These are phyloP conservation scores for Beta lomatogona DNA, from an alignment of 179 eudicot species.

Conservation along the genomic window DNA sequence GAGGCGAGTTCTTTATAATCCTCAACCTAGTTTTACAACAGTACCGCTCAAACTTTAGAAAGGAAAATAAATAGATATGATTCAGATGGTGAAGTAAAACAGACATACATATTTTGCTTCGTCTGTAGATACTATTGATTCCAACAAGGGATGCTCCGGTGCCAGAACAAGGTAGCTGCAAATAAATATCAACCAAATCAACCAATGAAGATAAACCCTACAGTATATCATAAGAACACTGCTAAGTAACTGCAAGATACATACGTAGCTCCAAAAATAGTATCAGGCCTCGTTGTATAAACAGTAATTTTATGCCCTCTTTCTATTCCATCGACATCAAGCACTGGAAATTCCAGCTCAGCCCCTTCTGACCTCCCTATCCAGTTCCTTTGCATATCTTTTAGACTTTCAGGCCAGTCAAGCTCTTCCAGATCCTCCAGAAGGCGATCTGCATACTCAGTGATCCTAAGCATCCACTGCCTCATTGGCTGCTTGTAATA, in stretches of 20 bases:
- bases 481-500: slow-evolving; percentile 99
- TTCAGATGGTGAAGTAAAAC: slow-evolving; percentile 15
- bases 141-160: slow-evolving; percentile 80
- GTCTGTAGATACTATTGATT: slow-evolving; percentile 58
- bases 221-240: slow-evolving; percentile 14
- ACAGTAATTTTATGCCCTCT: slow-evolving; percentile 55
- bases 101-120: slow-evolving; percentile 63
- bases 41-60: slow-evolving; percentile 12
- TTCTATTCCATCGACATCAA: slow-evolving; percentile 53
- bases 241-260: slow-evolving; percentile 18
- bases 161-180: slow-evolving; percentile 95
- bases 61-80: neutral
- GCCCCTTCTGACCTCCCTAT: slow-evolving; percentile 99
- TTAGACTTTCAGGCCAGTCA: slow-evolving; percentile 99
- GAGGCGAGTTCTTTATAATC: slow-evolving; percentile 85
- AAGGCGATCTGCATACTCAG: slow-evolving; percentile 98
- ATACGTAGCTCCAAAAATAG: slow-evolving; percentile 98
- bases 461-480: slow-evolving; percentile 99
- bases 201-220: slow-evolving; percentile 8
- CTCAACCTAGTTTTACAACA: slow-evolving; percentile 60
- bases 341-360: slow-evolving; percentile 71
- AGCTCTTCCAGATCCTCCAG: slow-evolving; percentile 96
- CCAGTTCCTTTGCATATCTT: slow-evolving; percentile 99
- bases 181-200: slow-evolving; percentile 17
- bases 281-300: slow-evolving; percentile 96